These are phyloP conservation scores for Paraphoma chrysanthemicola DNA, from an alignment of 2,329 filamentous ascomycete species.

Conservation along the genomic window DNA sequence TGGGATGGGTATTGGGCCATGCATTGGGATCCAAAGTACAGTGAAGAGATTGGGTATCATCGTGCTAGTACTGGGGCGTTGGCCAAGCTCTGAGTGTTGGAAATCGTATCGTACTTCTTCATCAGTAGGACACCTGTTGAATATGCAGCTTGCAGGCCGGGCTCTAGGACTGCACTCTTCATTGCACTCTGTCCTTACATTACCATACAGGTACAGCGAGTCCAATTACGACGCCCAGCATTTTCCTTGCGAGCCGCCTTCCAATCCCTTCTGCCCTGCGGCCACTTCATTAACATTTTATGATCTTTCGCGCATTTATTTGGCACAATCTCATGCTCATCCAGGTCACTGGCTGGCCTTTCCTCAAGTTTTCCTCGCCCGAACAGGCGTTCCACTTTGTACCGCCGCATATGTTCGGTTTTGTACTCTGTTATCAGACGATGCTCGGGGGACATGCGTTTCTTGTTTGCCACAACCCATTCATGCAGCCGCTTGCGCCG, in stretches of 20 bases:
- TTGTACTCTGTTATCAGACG: slow-evolving; percentile 14
- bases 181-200: too few relatives aligned
- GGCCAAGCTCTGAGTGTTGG: slow-evolving; percentile 1
- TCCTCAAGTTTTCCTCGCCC: not conserved
- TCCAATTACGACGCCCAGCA: too few relatives aligned
- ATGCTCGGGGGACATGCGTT: slow-evolving; percentile 19
- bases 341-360: not conserved
- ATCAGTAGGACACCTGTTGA: too few relatives aligned
- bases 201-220: too few relatives aligned
- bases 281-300: too few relatives aligned
- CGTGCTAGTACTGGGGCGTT: not conserved
- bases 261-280: too few relatives aligned
- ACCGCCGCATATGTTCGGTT: not conserved
- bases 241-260: too few relatives aligned
- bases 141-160: too few relatives aligned
- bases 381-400: not conserved
- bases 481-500: slow-evolving; percentile 18
- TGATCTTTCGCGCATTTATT: slow-evolving; percentile 12
- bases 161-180: too few relatives aligned
- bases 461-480: slow-evolving; percentile 20
- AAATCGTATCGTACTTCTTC: too few relatives aligned
- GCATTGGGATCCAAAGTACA: slow-evolving; percentile 52
- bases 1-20: slow-evolving; percentile 61
- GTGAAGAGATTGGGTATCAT: slow-evolving; percentile 43
- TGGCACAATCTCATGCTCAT: slow-evolving; percentile 11